These are phyloP conservation scores for Podospora tetraspora DNA, from an alignment of 495 filamentous ascomycete species.

Conservation along the genomic window DNA sequence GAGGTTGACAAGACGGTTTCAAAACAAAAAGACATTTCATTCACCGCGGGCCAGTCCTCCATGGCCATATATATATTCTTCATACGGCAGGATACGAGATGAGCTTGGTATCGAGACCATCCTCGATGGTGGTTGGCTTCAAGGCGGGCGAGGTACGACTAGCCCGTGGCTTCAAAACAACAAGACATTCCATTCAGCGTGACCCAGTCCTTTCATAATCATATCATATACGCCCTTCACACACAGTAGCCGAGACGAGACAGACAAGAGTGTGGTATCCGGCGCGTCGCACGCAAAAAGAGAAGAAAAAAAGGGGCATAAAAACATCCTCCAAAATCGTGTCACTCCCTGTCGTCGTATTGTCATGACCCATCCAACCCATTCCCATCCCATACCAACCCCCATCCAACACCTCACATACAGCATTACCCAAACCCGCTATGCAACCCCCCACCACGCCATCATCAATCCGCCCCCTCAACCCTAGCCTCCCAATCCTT, in stretches of 20 bases:
- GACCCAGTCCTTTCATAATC: too few relatives aligned
- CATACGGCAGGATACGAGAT: too few relatives aligned
- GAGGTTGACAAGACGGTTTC: too few relatives aligned
- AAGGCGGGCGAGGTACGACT: too few relatives aligned
- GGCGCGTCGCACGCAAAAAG: neutral
- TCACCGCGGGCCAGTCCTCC: too few relatives aligned
- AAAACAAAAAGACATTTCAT: too few relatives aligned
- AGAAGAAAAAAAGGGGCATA: neutral
- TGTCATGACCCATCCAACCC: neutral
- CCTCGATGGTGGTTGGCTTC: too few relatives aligned
- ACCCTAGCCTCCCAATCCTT: slow-evolving; percentile 54
- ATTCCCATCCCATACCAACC: neutral
- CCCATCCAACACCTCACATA: neutral
- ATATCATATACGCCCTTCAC: neutral
- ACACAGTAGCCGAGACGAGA: neutral
- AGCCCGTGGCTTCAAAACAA: too few relatives aligned
- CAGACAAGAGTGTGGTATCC: neutral
- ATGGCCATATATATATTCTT: too few relatives aligned
- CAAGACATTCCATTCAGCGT: too few relatives aligned
- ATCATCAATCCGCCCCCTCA: slow-evolving; percentile 26
- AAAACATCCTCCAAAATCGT: neutral
- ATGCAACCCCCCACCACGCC: neutral
- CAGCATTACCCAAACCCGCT: neutral
- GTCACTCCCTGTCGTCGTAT: neutral
- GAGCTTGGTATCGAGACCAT: too few relatives aligned